phyloP scores from a whole-genome alignment of 371 early-diverging fungal species.

The Catenaria anguillulae region DNA sequence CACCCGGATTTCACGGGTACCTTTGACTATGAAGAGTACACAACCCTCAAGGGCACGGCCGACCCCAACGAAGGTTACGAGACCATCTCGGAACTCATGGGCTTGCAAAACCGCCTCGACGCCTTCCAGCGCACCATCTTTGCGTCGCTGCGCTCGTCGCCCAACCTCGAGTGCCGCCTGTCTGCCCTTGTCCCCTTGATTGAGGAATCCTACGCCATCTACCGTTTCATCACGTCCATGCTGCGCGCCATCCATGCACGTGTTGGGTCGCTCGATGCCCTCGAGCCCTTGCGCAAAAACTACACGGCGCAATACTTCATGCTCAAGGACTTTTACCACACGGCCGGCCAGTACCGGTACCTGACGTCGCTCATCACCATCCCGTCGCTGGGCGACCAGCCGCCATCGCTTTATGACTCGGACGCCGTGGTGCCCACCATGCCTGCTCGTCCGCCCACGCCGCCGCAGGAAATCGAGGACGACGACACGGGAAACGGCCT shows the following conservation, averaged over 20 bases:
- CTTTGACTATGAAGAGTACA: conserved; percentile 94
- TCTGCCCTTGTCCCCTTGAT: conserved; percentile 89
- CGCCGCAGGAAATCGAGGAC: conserved; percentile 10
- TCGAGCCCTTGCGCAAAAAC: conserved; percentile 69
- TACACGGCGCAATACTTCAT: conserved; percentile 74
- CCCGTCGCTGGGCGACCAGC: conserved; percentile 46
- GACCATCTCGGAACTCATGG: conserved; percentile 84
- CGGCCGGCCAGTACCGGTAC: conserved; percentile 76
- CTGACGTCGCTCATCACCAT: conserved; percentile 82
- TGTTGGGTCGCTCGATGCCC: conserved; percentile 59
- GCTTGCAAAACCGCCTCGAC: conserved; percentile 77
- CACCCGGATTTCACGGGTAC: conserved; percentile 88
- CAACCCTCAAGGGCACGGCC: conserved; percentile 76
- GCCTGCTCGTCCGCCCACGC: conserved; percentile 5
- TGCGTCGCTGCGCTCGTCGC: conserved; percentile 58
- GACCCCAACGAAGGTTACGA: conserved; percentile 97
- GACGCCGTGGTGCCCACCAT: not conserved
- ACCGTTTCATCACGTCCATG: conserved; percentile 89
- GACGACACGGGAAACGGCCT: conserved; percentile 20
- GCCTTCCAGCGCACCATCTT: conserved; percentile 79
- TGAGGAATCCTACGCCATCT: conserved; percentile 89
- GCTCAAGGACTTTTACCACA: conserved; percentile 76
- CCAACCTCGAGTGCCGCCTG: conserved; percentile 88
- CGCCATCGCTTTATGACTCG: conserved; percentile 9
- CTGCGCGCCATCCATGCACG: conserved; percentile 88